A percentile compares a stretch with the other conserved stretches of the same genome.
Conservation (phyloP, 306 rosid species). For the Styphnolobium japonicum region DNA sequence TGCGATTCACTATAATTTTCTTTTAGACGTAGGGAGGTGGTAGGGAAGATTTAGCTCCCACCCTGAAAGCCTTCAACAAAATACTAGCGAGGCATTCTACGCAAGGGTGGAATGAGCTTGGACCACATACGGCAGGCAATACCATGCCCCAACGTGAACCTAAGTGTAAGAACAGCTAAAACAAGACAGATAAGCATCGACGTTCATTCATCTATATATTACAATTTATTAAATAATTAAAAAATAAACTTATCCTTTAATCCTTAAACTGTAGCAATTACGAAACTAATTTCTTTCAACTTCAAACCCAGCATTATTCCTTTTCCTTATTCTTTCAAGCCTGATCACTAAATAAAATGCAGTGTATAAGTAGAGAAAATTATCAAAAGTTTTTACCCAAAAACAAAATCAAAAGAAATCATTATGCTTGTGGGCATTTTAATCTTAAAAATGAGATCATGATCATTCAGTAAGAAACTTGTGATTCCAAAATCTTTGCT, state of each 20-base stretch:
- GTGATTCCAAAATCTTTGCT: slow-evolving; percentile 43
- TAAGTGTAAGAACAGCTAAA: too few relatives aligned
- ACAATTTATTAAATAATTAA: too few relatives aligned
- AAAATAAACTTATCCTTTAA: neutral
- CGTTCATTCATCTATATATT: too few relatives aligned
- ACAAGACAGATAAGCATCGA: too few relatives aligned
- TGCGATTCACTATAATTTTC: neutral
- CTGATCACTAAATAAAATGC: neutral
- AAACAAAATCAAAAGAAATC: too few relatives aligned
- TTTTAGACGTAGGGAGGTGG: neutral
- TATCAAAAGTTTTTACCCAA: too few relatives aligned
- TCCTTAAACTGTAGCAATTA: neutral
- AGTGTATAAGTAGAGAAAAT: neutral
- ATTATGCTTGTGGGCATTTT: neutral
- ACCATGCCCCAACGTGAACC: too few relatives aligned
- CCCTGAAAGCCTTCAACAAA: too few relatives aligned
- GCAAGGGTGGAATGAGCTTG: too few relatives aligned
- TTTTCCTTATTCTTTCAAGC: neutral
- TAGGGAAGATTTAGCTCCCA: neutral
- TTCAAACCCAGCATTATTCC: neutral
- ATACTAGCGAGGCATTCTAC: too few relatives aligned
- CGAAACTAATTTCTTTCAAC: neutral
- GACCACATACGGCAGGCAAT: too few relatives aligned
- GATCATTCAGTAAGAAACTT: slow-evolving; percentile 10
- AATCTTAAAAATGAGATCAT: slow-evolving; percentile 18